These are phyloP conservation scores for Thermomucor indicae-seudaticae DNA, from an alignment of 371 early-diverging fungal species.

Conservation along the genomic window DNA sequence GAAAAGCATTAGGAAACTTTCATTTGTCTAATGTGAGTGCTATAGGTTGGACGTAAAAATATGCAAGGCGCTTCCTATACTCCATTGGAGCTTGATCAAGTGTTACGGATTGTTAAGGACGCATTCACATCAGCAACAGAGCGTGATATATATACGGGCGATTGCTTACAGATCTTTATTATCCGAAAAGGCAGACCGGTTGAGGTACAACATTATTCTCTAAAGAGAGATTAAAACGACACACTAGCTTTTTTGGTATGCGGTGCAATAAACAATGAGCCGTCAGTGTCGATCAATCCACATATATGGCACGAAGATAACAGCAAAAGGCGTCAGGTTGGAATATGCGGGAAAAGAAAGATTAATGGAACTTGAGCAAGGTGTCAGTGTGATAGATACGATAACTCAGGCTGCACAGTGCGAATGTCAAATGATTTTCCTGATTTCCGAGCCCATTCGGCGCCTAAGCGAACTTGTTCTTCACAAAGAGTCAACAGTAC, in stretches of 20 bases:
- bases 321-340: too few species aligned
- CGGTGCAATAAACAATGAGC: too few species aligned
- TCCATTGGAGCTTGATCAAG: conserved; percentile 62
- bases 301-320: too few species aligned
- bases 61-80: conserved; percentile 37
- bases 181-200: conserved; percentile 78
- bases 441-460: conserved; percentile 25
- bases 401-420: neutral
- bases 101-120: conserved; percentile 85
- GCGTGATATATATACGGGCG: conserved; percentile 99
- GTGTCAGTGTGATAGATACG: neutral
- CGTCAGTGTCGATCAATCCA: too few species aligned
- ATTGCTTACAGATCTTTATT: conserved; percentile 92
- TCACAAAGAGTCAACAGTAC: conserved; percentile 41
- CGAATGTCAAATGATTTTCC: conserved; percentile 1
- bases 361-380: neutral
- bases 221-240: conserved; percentile 77
- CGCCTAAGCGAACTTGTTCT: conserved; percentile 28
- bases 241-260: too few species aligned
- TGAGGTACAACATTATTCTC: conserved; percentile 60
- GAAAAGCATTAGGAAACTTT: neutral
- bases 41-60: conserved; percentile 59
- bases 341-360: neutral
- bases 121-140: conserved; percentile 98
- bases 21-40: neutral